Evolutionary conservation across 2,329 filamentous ascomycete species (phyloP).

Genomic region (Diaporthe velutina): DNA sequence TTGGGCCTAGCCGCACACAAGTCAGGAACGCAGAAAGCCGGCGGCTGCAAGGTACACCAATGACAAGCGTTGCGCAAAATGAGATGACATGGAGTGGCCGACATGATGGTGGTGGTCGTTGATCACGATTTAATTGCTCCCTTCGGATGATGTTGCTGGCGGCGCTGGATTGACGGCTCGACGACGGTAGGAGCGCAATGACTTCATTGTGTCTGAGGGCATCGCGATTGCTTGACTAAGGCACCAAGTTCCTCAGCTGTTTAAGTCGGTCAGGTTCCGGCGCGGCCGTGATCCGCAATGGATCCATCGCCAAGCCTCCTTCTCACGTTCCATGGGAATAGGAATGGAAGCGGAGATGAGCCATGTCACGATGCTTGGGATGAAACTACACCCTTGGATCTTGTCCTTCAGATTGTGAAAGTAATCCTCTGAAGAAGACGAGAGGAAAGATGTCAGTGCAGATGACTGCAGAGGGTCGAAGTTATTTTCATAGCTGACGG

Average conservation of each 20-base stretch:
- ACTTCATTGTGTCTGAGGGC: constrained; percentile 31
- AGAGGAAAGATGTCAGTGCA: not conserved
- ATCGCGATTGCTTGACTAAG: constrained; percentile 17
- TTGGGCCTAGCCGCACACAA: constrained; percentile 28
- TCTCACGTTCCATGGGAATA: constrained; percentile 7
- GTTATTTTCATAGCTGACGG: not conserved
- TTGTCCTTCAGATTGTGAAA: not conserved
- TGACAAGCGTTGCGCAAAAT: constrained; percentile 38
- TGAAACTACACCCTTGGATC: not conserved
- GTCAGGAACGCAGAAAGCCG: constrained; percentile 36
- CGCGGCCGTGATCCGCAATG: constrained; percentile 18
- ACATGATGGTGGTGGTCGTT: constrained; percentile 1
- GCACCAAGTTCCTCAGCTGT: not conserved
- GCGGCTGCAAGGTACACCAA: constrained; percentile 41
- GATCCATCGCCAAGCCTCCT: constrained; percentile 31
- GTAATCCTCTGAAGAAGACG: not conserved
- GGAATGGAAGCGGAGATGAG: constrained; percentile 21
- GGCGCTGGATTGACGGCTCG: not conserved
- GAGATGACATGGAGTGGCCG: constrained; percentile 30
- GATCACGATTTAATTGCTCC: constrained; percentile 25
- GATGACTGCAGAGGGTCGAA: not conserved
- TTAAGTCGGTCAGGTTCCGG: constrained; percentile 29
- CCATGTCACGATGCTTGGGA: not conserved
- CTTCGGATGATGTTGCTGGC: not conserved
- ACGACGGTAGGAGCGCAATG: constrained; percentile 2